Conservation (phyloP, 2,329 filamentous ascomycete species). For the Neonectria magnoliae region DNA sequence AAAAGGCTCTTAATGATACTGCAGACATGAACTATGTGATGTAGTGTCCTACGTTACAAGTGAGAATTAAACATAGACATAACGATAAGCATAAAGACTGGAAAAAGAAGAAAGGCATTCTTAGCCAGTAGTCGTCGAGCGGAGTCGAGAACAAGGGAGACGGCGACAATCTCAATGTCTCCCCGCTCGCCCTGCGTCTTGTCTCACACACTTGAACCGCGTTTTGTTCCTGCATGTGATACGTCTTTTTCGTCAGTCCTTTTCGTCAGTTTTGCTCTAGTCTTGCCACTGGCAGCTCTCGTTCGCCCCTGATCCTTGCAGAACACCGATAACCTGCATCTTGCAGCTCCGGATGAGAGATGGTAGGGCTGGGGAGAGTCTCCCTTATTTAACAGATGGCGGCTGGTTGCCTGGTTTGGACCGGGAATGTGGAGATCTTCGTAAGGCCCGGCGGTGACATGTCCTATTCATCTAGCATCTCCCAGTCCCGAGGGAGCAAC, state of each 20-base stretch:
- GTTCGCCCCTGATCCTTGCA: neutral
- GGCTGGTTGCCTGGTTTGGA: neutral
- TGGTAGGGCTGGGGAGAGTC: neutral
- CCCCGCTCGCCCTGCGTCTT: neutral
- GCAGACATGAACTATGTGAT: too few relatives aligned
- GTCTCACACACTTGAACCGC: neutral
- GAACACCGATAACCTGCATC: neutral
- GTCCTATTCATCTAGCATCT: neutral
- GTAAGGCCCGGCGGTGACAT: neutral
- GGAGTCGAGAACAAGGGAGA: neutral
- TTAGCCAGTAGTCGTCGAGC: neutral
- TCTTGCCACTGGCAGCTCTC: neutral
- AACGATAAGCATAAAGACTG: neutral
- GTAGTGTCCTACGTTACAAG: neutral
- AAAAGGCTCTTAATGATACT: neutral
- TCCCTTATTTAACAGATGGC: neutral
- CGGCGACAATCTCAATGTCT: neutral
- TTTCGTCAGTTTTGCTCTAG: too few relatives aligned
- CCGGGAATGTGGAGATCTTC: neutral
- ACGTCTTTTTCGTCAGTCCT: neutral
- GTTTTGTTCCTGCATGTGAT: neutral
- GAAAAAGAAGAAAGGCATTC: neutral
- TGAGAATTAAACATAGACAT: neutral
- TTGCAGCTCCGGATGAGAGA: neutral
- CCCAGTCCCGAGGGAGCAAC: neutral